Conservation (phyloP, 768 basidiomycete species). For the Agaricus bisporus region DNA sequence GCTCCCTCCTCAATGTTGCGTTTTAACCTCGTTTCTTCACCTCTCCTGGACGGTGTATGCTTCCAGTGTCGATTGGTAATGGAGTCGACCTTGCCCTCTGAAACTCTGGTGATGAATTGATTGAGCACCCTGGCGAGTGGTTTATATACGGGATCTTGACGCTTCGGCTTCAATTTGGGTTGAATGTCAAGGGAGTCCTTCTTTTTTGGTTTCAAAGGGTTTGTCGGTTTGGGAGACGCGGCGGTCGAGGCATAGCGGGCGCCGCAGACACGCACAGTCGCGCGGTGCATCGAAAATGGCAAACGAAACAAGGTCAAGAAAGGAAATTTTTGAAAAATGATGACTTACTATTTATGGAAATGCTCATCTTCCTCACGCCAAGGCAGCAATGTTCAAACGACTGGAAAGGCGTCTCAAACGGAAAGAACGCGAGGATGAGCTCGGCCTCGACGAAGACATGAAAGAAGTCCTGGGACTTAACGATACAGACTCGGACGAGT, state of each 20-base stretch:
- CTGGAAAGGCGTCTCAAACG: conserved; percentile 60
- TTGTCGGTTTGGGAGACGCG: background rate
- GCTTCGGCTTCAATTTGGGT: no score
- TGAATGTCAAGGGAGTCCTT: background rate
- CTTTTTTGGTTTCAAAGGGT: no score
- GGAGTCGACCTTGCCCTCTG: background rate
- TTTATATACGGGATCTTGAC: background rate
- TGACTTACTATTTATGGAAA: background rate
- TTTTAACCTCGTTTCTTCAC: conserved; percentile 31
- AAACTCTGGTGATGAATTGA: no score
- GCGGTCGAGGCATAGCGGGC: conserved; percentile 26
- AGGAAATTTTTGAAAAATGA: background rate
- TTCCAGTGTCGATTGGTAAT: conserved; percentile 24
- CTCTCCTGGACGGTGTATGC: conserved; percentile 27
- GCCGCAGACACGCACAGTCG: conserved; percentile 11
- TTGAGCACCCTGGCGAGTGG: background rate
- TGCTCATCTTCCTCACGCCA: background rate
- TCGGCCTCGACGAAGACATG: conserved; percentile 58
- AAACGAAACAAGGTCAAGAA: no score
- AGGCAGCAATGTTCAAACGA: conserved; percentile 65
- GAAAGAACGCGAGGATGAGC: conserved; percentile 56
- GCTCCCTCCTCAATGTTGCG: conserved; percentile 10
- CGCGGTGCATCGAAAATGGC: conserved; percentile 3
- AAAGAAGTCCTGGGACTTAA: conserved; percentile 61
- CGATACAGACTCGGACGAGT: conserved; percentile 74